phyloP scores from a whole-genome alignment of 2,329 filamentous ascomycete genomes.

The Atkinsonella hypoxylon region DNA sequence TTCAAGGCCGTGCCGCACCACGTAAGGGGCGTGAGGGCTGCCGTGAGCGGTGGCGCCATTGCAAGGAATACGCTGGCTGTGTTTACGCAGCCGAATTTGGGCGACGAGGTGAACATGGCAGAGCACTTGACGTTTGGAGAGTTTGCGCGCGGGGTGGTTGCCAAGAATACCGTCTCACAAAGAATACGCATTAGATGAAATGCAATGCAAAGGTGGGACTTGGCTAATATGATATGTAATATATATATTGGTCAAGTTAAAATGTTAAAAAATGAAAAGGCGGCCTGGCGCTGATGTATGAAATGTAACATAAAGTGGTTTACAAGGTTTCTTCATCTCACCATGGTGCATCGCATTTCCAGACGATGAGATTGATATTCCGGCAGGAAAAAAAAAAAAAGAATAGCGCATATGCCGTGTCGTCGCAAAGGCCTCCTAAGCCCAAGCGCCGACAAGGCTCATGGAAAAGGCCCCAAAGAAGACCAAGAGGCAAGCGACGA shows the following conservation, averaged over 20 bases:
- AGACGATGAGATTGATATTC: too few species aligned
- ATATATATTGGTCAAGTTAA: background rate
- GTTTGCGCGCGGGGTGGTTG: slow-evolving; percentile 54
- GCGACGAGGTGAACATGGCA: slow-evolving; percentile 60
- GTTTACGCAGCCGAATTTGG: slow-evolving; percentile 92
- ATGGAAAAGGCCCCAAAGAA: slow-evolving; percentile 48
- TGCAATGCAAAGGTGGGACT: too few species aligned
- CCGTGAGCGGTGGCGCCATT: slow-evolving; percentile 38
- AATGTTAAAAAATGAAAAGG: background rate
- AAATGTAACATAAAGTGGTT: background rate
- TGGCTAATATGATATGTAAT: too few species aligned
- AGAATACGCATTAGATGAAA: background rate
- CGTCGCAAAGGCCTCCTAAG: slow-evolving; percentile 21
- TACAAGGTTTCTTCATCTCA: slow-evolving; percentile 2
- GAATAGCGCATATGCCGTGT: background rate
- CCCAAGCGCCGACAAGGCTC: slow-evolving; percentile 54
- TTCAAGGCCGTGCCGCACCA: slow-evolving; percentile 96
- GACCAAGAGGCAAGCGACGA: slow-evolving; percentile 44
- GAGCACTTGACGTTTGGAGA: slow-evolving; percentile 60
- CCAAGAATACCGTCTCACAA: slow-evolving; percentile 42
- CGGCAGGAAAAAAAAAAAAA: too few species aligned
- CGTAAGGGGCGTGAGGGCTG: slow-evolving; percentile 61
- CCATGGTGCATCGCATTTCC: background rate
- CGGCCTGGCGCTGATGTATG: too few species aligned
- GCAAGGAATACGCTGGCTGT: slow-evolving; percentile 86